phyloP scores from a whole-genome alignment of 139 green algal species.

The Mychonastes homosphaera region DNA sequence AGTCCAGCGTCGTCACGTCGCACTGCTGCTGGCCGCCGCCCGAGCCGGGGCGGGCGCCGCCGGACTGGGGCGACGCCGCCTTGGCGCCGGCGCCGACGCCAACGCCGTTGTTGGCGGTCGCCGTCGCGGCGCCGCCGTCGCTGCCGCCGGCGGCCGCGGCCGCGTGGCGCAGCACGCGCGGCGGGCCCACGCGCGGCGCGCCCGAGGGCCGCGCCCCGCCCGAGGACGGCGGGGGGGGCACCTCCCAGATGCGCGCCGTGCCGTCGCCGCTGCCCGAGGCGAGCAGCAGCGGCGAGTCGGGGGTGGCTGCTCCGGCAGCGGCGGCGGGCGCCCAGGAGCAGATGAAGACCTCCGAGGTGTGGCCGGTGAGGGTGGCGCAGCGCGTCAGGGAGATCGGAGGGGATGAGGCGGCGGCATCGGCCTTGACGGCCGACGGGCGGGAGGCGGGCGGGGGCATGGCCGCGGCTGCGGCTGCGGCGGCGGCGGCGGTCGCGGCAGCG shows the following conservation, averaged over 20 bases:
- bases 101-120: constrained; percentile 32
- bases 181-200: no score
- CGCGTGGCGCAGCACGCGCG: constrained; percentile 31
- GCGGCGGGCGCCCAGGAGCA: constrained; percentile 72
- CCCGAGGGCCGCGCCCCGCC: no score
- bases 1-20: constrained; percentile 92
- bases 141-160: no score
- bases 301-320: not conserved
- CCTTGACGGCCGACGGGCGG: not conserved
- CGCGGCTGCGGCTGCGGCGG: no score
- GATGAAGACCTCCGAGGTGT: constrained; percentile 79
- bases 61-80: no score
- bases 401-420: constrained; percentile 1
- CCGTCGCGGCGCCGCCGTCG: not conserved
- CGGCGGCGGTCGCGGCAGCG: no score
- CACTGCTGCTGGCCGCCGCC: no score
- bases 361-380: constrained; percentile 58
- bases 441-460: no score
- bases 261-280: constrained; percentile 42
- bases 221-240: constrained; percentile 22
- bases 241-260: constrained; percentile 74
- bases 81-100: no score
- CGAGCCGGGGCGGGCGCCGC: no score
- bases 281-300: not conserved
- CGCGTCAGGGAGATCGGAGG: no score